Percentiles rank a stretch among this genome's conserved stretches.
Evolutionary conservation across 768 basidiomycete genomes (phyloP).

Genomic region (Rickenella mellea): DNA sequence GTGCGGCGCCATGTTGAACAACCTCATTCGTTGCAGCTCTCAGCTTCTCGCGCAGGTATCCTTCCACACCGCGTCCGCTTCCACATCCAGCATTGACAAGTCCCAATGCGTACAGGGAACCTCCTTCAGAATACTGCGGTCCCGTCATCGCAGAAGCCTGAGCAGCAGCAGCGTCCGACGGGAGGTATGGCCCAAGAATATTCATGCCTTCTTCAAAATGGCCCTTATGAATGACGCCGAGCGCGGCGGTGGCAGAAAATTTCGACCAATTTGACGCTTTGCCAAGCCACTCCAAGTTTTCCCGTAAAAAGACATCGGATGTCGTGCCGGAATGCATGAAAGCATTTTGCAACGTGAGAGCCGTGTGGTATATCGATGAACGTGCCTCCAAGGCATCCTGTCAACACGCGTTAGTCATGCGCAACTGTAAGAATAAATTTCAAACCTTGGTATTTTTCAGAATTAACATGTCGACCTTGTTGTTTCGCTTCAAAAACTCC

Average conservation of each 20-base stretch:
- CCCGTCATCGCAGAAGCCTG: slow-evolving; percentile 64
- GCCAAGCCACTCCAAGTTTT: slow-evolving; percentile 95
- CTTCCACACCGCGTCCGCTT: slow-evolving; percentile 52
- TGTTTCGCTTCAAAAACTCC: slow-evolving; percentile 92
- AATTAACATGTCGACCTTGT: slow-evolving; percentile 85
- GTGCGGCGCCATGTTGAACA: slow-evolving; percentile 93
- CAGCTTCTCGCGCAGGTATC: slow-evolving; percentile 73
- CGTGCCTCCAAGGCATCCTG: slow-evolving; percentile 88
- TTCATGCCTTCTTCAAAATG: slow-evolving; percentile 89
- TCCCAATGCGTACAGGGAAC: slow-evolving; percentile 90
- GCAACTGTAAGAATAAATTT: background rate
- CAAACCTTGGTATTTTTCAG: slow-evolving; percentile 85
- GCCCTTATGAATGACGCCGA: slow-evolving; percentile 97
- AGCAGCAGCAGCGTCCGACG: slow-evolving; percentile 48
- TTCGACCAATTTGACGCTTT: slow-evolving; percentile 98
- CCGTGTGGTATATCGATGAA: slow-evolving; percentile 95
- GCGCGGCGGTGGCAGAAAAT: slow-evolving; percentile 92
- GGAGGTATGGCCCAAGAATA: slow-evolving; percentile 90
- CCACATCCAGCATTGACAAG: slow-evolving; percentile 91
- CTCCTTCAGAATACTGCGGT: slow-evolving; percentile 88
- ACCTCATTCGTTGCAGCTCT: slow-evolving; percentile 68
- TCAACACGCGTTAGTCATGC: background rate
- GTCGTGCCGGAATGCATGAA: slow-evolving; percentile 99
- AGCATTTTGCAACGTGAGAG: slow-evolving; percentile 92
- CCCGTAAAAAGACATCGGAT: slow-evolving; percentile 85